These are phyloP conservation scores for Endocalyx cinctus DNA, from an alignment of 2,329 filamentous ascomycete species.

Conservation along the genomic window DNA sequence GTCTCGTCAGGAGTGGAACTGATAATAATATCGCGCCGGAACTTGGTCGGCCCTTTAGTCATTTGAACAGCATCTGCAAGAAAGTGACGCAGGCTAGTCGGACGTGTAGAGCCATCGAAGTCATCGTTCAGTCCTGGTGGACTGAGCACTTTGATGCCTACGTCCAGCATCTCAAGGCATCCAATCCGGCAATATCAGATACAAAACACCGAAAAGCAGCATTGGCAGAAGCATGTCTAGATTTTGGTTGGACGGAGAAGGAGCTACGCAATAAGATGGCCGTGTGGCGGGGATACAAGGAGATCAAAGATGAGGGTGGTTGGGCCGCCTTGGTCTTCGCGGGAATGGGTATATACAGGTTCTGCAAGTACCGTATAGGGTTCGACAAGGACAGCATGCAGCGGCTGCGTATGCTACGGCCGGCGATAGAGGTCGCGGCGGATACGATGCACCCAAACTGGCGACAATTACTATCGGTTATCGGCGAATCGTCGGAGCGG, in stretches of 20 bases:
- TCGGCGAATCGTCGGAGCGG: constrained; percentile 36
- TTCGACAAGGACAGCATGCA: constrained; percentile 47
- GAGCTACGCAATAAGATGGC: constrained; percentile 47
- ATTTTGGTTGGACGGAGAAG: constrained; percentile 53
- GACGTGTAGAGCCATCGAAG: constrained; percentile 51
- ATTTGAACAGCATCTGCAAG: constrained; percentile 26
- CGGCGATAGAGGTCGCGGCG: constrained; percentile 47
- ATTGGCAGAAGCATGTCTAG: constrained; percentile 47
- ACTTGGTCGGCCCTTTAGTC: constrained; percentile 20
- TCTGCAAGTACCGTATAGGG: constrained; percentile 55
- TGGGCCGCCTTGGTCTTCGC: constrained; percentile 54
- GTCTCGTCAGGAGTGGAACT: too few relatives aligned
- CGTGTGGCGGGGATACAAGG: constrained; percentile 54
- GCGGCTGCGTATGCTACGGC: constrained; percentile 37
- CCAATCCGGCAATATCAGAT: constrained; percentile 34
- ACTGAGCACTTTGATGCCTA: constrained; percentile 41
- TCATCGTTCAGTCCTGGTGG: constrained; percentile 55
- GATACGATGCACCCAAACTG: constrained; percentile 50
- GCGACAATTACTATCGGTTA: constrained; percentile 43
- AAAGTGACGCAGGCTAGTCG: constrained; percentile 39
- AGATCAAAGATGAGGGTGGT: constrained; percentile 52
- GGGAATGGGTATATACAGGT: constrained; percentile 53
- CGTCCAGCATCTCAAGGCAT: constrained; percentile 47
- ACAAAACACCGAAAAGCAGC: constrained; percentile 47
- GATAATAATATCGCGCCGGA: constrained; percentile 3